phyloP scores from a whole-genome alignment of 306 rosid genomes.

The Pterocarpus macrocarpus region DNA sequence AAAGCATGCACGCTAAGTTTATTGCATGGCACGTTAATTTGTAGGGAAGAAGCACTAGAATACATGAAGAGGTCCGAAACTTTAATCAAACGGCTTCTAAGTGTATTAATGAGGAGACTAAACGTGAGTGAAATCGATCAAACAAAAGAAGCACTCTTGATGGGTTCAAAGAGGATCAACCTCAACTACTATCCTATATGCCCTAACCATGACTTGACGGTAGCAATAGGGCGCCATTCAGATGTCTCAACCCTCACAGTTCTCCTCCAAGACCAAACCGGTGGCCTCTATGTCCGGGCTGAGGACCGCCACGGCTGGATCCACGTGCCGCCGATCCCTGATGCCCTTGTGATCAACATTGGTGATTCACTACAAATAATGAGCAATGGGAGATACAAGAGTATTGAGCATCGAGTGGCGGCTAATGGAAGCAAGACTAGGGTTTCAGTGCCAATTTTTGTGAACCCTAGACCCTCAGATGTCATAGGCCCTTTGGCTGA shows the following conservation, averaged over 20 bases:
- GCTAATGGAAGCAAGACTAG: conserved; percentile 59
- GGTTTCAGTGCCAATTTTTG: conserved; percentile 70
- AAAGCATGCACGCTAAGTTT: background rate
- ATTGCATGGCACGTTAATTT: background rate
- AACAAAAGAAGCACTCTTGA: conserved; percentile 44
- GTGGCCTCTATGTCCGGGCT: conserved; percentile 60
- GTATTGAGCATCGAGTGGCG: conserved; percentile 66
- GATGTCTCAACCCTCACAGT: conserved; percentile 67
- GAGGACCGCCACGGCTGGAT: conserved; percentile 41
- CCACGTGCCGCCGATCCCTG: conserved; percentile 60
- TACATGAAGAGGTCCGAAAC: conserved; percentile 58
- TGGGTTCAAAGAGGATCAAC: conserved; percentile 67
- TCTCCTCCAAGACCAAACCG: conserved; percentile 68
- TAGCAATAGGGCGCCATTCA: conserved; percentile 69
- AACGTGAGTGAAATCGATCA: conserved; percentile 53
- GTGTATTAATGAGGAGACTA: conserved; percentile 56
- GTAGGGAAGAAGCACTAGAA: conserved; percentile 60
- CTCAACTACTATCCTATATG: conserved; percentile 67
- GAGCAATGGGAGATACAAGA: conserved; percentile 73
- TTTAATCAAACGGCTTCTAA: conserved; percentile 50
- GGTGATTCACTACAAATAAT: conserved; percentile 70
- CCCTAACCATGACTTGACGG: conserved; percentile 60
- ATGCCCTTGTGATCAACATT: conserved; percentile 66
- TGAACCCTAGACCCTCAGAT: conserved; percentile 57
- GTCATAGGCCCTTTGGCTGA: conserved; percentile 56